These are phyloP conservation scores for Plasmodium malariae DNA, from an alignment of 169 alveolate species.

Conservation along the genomic window DNA sequence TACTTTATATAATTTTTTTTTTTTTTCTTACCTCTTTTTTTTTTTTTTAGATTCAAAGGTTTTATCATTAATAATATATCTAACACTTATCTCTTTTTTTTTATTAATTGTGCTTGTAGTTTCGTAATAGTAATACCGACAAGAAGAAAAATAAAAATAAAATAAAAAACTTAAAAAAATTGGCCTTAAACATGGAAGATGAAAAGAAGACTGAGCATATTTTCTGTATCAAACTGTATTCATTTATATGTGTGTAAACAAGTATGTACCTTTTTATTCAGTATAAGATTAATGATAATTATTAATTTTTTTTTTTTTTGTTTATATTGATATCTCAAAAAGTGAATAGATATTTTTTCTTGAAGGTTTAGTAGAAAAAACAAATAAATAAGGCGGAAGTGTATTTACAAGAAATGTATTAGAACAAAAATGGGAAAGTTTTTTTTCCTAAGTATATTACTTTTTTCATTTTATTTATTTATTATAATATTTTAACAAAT, in stretches of 20 bases:
- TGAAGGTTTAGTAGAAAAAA: no score
- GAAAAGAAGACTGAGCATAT: no score
- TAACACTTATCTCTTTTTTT: conserved; percentile 26
- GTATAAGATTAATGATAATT: background rate
- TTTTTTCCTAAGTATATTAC: background rate
- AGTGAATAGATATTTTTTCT: no score
- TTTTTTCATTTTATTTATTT: no score
- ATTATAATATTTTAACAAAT: background rate
- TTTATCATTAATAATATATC: conserved; percentile 47
- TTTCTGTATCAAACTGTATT: no score
- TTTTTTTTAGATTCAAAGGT: conserved; percentile 25
- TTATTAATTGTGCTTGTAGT: conserved; percentile 43
- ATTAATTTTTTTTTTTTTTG: background rate
- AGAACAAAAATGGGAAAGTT: conserved; percentile 7
- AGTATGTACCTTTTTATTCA: background rate
- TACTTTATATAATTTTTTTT: conserved; percentile 1
- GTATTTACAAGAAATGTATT: no score
- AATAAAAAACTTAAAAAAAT: background rate
- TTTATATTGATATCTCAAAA: no score
- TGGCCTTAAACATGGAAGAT: no score
- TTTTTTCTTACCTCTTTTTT: conserved; percentile 9
- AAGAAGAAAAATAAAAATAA: background rate
- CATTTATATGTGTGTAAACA: background rate
- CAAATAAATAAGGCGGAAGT: no score
- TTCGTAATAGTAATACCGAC: background rate